Conservation (phyloP, 129 eudicot genomes). For the Flaveria sonorensis region DNA sequence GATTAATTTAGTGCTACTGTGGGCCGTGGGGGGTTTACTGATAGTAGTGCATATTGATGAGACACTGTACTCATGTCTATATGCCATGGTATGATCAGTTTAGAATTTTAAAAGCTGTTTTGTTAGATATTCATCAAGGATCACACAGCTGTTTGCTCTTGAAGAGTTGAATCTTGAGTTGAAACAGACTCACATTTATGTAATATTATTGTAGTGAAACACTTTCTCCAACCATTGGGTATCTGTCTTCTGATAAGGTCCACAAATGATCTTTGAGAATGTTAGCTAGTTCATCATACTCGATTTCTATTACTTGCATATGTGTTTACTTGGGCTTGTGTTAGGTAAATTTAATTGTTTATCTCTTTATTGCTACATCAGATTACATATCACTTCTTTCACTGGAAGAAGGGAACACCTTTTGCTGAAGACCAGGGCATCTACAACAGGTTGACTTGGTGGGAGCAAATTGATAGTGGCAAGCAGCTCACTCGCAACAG, state of each 20-base stretch:
- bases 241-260: background rate
- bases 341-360: background rate
- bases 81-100: background rate
- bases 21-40: background rate
- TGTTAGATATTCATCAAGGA: background rate
- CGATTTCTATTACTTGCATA: background rate
- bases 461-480: constrained; percentile 96
- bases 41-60: background rate
- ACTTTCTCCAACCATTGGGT: background rate
- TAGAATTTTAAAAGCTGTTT: background rate
- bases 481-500: constrained; percentile 95
- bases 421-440: constrained; percentile 97
- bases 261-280: background rate
- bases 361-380: constrained; percentile 25
- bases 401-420: constrained; percentile 98
- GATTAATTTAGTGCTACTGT: background rate
- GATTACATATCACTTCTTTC: constrained; percentile 91
- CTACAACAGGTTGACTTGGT: constrained; percentile 98
- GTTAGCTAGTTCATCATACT: constrained; percentile 5
- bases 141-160: constrained; percentile 8
- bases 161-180: background rate
- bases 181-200: background rate
- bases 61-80: background rate
- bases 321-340: background rate
- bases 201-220: background rate